Conservation (phyloP, 441 rosid species). For the Euphorbia corollata region DNA sequence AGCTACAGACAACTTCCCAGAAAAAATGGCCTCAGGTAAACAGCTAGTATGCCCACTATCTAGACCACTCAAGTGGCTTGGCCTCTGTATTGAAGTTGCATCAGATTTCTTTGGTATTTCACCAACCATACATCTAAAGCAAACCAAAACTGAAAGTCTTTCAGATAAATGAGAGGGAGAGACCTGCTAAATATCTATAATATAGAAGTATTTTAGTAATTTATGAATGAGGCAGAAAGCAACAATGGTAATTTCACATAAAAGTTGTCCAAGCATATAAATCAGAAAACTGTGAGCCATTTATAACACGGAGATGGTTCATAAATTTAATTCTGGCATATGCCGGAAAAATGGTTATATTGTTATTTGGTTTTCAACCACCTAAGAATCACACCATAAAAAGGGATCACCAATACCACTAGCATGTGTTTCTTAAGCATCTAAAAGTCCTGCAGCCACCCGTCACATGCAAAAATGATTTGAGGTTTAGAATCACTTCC, state of each 20-base stretch:
- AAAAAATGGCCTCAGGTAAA: conserved; percentile 42
- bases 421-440: not conserved
- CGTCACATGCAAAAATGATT: not conserved
- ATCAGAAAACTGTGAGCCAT: conserved; percentile 1
- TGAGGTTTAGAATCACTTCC: conserved; percentile 7
- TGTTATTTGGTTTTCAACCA: not conserved
- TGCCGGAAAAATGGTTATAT: not conserved
- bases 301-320: not conserved
- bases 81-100: conserved; percentile 30
- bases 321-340: too few species aligned
- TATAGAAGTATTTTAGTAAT: conserved; percentile 9
- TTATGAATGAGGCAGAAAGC: conserved; percentile 1
- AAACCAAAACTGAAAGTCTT: conserved; percentile 23
- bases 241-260: conserved; percentile 10
- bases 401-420: not conserved
- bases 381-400: not conserved
- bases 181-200: not conserved
- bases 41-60: conserved; percentile 36
- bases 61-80: conserved; percentile 30
- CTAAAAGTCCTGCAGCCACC: conserved; percentile 6
- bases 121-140: conserved; percentile 56
- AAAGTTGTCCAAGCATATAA: not conserved
- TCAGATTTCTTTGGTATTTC: conserved; percentile 41
- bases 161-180: not conserved
- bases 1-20: conserved; percentile 69